phyloP scores from a whole-genome alignment of 306 rosid genomes.

The Vigna unguiculata region DNA sequence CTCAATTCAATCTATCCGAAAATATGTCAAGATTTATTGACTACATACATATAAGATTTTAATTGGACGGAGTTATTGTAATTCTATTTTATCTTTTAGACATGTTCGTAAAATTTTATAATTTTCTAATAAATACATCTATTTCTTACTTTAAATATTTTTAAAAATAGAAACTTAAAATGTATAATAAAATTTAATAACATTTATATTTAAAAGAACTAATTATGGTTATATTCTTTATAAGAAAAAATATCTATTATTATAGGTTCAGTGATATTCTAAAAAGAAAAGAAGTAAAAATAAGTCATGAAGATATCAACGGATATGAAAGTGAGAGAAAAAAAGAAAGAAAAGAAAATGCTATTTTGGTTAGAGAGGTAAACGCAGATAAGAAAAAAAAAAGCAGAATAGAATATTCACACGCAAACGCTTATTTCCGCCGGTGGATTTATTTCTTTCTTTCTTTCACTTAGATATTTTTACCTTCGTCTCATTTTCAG shows the following conservation, averaged over 20 bases:
- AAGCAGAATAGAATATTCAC: constrained; percentile 39
- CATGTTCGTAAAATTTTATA: too few relatives aligned
- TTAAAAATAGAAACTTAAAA: too few relatives aligned
- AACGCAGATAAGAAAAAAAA: constrained; percentile 12
- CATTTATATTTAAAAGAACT: too few relatives aligned
- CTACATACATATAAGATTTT: too few relatives aligned
- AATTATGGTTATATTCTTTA: too few relatives aligned
- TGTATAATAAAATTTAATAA: too few relatives aligned
- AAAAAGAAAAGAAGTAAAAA: not conserved
- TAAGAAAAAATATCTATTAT: not conserved
- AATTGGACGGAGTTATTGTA: too few relatives aligned
- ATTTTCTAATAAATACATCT: too few relatives aligned
- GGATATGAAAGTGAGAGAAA: not conserved
- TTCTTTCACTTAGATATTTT: constrained; percentile 46
- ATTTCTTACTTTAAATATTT: too few relatives aligned
- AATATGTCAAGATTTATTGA: too few relatives aligned
- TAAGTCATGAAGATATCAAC: constrained; percentile 9
- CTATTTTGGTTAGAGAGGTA: constrained; percentile 44
- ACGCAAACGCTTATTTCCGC: constrained; percentile 46
- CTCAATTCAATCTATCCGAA: too few relatives aligned
- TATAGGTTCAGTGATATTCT: not conserved
- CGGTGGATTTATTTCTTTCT: constrained; percentile 3
- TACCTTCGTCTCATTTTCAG: constrained; percentile 15
- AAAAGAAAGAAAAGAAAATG: constrained; percentile 25
- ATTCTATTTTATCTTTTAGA: too few relatives aligned